phyloP scores from a whole-genome alignment of 2,329 filamentous ascomycete genomes.

The Amylocarpus encephaloides region DNA sequence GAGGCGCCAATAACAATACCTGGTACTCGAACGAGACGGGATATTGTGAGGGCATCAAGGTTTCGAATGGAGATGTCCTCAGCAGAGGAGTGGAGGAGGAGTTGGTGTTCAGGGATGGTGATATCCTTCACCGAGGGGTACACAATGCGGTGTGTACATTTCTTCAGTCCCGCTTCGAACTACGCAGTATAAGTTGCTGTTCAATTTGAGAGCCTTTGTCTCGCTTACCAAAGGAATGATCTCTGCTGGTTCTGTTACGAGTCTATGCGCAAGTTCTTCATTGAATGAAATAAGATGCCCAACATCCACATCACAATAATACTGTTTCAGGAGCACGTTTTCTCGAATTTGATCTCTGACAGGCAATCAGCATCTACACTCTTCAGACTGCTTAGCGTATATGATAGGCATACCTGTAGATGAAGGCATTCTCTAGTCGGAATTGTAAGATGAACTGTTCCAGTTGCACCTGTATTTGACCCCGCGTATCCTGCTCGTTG shows the following conservation, averaged over 20 bases:
- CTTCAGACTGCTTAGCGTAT: background rate
- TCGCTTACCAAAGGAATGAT: conserved; percentile 79
- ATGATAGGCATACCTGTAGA: conserved; percentile 65
- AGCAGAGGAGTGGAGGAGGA: conserved; percentile 88
- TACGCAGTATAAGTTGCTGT: conserved; percentile 33
- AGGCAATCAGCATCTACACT: background rate
- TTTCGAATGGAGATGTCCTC: conserved; percentile 90
- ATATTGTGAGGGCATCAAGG: conserved; percentile 86
- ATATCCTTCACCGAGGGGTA: conserved; percentile 65
- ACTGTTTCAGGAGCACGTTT: conserved; percentile 89
- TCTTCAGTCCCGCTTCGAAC: conserved; percentile 87
- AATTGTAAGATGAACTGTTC: conserved; percentile 92
- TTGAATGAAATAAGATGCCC: conserved; percentile 94
- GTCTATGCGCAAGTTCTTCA: conserved; percentile 84
- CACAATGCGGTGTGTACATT: conserved; percentile 89
- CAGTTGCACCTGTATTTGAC: conserved; percentile 70
- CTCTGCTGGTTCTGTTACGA: conserved; percentile 84
- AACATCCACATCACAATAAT: conserved; percentile 94
- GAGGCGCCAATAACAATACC: conserved; percentile 97
- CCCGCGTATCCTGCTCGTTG: conserved; percentile 57
- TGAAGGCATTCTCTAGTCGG: conserved; percentile 86
- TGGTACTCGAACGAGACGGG: conserved; percentile 89
- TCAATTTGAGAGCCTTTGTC: background rate
- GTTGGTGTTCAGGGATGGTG: conserved; percentile 80
- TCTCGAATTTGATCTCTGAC: conserved; percentile 86